Conservation (phyloP, 441 rosid genomes). For the Metrosideros polymorpha region DNA sequence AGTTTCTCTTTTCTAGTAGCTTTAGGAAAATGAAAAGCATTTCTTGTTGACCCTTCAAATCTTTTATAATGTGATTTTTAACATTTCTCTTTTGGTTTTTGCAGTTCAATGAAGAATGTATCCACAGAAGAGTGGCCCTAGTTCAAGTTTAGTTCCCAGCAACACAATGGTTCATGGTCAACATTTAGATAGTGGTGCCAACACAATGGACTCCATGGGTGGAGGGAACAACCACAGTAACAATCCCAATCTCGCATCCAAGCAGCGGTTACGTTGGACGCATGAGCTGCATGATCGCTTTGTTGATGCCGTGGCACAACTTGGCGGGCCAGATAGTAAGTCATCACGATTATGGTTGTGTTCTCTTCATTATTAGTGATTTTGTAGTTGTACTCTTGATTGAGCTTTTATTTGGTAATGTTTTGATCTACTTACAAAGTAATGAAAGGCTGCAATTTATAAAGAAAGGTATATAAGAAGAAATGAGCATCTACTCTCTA, state of each 20-base stretch:
- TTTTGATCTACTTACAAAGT: background rate
- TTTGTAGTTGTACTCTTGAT: background rate
- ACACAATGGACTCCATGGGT: conserved; percentile 56
- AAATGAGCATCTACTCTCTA: background rate
- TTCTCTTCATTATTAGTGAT: background rate
- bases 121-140: conserved; percentile 29
- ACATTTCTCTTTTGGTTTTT: background rate
- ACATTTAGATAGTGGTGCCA: conserved; percentile 34
- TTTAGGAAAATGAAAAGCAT: background rate
- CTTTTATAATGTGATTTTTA: background rate
- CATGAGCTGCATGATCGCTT: conserved; percentile 77
- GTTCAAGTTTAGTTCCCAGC: conserved; percentile 31
- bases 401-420: background rate
- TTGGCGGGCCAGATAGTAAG: conserved; percentile 79
- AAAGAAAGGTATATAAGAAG: background rate
- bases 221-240: conserved; percentile 50
- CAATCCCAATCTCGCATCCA: conserved; percentile 73
- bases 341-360: background rate
- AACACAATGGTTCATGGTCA: conserved; percentile 45
- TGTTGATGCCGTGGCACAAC: conserved; percentile 74
- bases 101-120: conserved; percentile 37
- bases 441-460: background rate
- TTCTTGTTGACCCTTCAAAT: background rate
- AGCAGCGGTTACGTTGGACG: conserved; percentile 75
- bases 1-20: background rate